Percentiles rank a stretch among this genome's conserved stretches.
Conservation (phyloP, 1,139 yeast species). For the Candida sanyaensis region DNA sequence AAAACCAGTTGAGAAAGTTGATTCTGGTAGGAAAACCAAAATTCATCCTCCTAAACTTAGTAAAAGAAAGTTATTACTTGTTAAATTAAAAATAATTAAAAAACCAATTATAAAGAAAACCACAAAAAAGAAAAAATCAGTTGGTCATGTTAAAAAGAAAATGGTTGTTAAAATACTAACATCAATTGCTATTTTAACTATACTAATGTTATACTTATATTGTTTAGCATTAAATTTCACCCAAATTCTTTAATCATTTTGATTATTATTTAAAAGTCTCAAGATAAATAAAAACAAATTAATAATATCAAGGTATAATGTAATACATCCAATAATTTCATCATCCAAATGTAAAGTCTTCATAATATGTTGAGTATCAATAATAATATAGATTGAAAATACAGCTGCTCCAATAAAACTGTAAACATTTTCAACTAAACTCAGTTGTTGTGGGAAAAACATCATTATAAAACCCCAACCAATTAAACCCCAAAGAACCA, state of each 20-base stretch:
- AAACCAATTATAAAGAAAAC: background rate
- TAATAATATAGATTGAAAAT: constrained; percentile 70
- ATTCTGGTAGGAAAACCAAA: background rate
- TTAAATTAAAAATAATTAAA: background rate
- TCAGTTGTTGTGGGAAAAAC: constrained; percentile 57
- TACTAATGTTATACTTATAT: background rate
- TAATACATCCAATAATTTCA: constrained; percentile 77
- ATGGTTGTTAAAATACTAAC: background rate
- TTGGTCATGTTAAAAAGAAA: background rate
- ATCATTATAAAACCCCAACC: constrained; percentile 72
- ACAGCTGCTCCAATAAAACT: constrained; percentile 74
- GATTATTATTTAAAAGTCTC: constrained; percentile 56
- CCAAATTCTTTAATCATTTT: constrained; percentile 15
- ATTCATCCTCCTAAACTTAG: background rate
- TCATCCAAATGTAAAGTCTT: constrained; percentile 84
- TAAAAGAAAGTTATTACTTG: background rate
- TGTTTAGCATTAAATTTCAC: background rate
- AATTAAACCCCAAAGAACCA: constrained; percentile 66
- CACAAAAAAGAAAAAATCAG: background rate
- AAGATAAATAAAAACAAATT: constrained; percentile 79
- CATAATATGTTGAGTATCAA: constrained; percentile 83
- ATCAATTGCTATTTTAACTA: background rate
- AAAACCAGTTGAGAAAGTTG: background rate
- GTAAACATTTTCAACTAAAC: constrained; percentile 39
- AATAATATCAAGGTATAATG: constrained; percentile 76